Percentiles rank a stretch among this genome's conserved stretches.
These are phyloP conservation scores for Cladosporium velox DNA, from an alignment of 2,329 filamentous ascomycete species.

Conservation along the genomic window DNA sequence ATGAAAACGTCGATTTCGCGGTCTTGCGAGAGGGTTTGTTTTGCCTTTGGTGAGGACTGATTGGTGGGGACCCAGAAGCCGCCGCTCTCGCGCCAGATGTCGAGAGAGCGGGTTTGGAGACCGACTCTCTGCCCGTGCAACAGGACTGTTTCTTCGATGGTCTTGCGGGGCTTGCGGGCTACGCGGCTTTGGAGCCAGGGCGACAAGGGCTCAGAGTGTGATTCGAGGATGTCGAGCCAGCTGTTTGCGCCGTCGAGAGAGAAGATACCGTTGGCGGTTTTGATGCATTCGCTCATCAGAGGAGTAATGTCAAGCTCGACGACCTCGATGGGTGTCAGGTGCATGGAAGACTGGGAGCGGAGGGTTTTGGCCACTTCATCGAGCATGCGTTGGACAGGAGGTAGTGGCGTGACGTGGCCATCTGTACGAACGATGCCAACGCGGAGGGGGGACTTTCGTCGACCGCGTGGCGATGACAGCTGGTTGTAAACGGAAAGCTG, in stretches of 20 bases:
- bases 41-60: constrained; percentile 22
- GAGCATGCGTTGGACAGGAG: constrained; percentile 51
- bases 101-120: constrained; percentile 58
- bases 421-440: constrained; percentile 55
- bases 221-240: constrained; percentile 60
- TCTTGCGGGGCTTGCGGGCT: constrained; percentile 50
- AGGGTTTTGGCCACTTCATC: constrained; percentile 48
- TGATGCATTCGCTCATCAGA: constrained; percentile 57
- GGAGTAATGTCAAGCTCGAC: constrained; percentile 58
- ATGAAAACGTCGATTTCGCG: constrained; percentile 60
- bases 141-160: constrained; percentile 52
- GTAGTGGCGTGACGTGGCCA: constrained; percentile 53
- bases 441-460: constrained; percentile 34
- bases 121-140: constrained; percentile 56
- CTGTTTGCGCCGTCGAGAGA: constrained; percentile 57
- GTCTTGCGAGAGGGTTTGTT: constrained; percentile 18
- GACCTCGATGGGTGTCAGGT: constrained; percentile 52
- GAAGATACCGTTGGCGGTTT: constrained; percentile 60
- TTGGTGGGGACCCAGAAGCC: constrained; percentile 34
- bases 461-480: constrained; percentile 26
- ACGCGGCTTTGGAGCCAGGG: constrained; percentile 60
- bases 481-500: constrained; percentile 25
- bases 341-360: constrained; percentile 31
- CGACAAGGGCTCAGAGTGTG: constrained; percentile 58
- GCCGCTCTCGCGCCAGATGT: constrained; percentile 56